These are phyloP conservation scores for Hamamelis virginiana DNA, from an alignment of 164 flowering plant genomes.

Conservation along the genomic window DNA sequence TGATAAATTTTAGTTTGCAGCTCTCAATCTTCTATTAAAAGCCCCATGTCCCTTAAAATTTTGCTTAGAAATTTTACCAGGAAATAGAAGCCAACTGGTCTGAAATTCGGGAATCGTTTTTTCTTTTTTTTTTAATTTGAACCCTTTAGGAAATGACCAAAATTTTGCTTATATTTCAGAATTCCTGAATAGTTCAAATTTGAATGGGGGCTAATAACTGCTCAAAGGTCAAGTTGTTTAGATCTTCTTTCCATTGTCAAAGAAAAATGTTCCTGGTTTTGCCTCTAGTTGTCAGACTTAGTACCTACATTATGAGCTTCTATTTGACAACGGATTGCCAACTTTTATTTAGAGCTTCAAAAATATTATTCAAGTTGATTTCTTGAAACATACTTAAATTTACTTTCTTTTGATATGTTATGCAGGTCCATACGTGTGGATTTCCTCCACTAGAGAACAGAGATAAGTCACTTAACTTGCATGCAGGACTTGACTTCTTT, in stretches of 20 bases:
- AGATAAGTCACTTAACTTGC: slow-evolving; percentile 54
- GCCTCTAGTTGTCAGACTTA: not conserved
- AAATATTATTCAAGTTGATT: not conserved
- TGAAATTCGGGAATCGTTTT: not conserved
- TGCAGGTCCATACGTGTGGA: slow-evolving; percentile 84
- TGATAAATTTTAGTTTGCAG: too few relatives aligned
- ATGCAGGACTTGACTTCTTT: slow-evolving; percentile 79
- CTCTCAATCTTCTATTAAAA: too few relatives aligned
- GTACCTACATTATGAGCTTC: not conserved
- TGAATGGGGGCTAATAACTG: not conserved
- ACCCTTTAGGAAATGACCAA: not conserved
- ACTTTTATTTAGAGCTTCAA: not conserved
- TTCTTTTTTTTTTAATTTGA: not conserved
- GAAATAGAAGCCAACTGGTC: not conserved
- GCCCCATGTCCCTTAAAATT: too few relatives aligned
- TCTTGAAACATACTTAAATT: slow-evolving; percentile 1
- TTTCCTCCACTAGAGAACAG: slow-evolving; percentile 97
- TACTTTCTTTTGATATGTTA: slow-evolving; percentile 11
- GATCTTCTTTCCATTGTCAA: not conserved
- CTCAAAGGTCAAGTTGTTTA: not conserved
- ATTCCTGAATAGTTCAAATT: not conserved
- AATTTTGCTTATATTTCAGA: not conserved
- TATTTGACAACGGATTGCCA: not conserved
- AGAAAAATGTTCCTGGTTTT: not conserved
- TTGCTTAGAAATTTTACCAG: too few relatives aligned